Evolutionary conservation across 768 basidiomycete species (phyloP), one percentile per base, ranked within the genome.

Genomic region (Grammothele lineata): DNA sequence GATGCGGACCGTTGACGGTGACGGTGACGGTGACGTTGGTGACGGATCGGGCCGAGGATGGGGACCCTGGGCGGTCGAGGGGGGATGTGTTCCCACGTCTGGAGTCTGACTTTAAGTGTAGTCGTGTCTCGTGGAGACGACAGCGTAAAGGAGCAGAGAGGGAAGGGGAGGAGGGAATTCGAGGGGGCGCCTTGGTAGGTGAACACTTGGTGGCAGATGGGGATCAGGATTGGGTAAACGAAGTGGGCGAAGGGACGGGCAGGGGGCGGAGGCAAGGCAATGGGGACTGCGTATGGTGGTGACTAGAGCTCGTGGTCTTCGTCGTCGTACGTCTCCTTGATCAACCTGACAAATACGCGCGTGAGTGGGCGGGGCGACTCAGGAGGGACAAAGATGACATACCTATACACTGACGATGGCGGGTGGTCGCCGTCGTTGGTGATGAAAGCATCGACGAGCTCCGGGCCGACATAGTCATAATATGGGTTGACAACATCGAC

Each of bases 361-460:
- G 26, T 12, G 26, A 48, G 36, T 11, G 40, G 32, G 11, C 1
- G 10, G 24, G 14, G 17, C 17, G 15, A 26, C 27, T 33, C 9
- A 33, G 23, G 4, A 30, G 17, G 26, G 5, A 43, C 36, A 22
- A 21, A 18, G 21, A 35, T 37, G n/a, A 59, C 75, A 57, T 55
- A 80, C 85, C 92, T 75, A 62, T 93, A 92, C 57, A 97, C 86
- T 43, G 93, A 92, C 15, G 93, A 90, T 17, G 95, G 93, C 19
- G 94, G 91, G 63, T 97, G 94, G 64, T 96, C 95, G 18, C 95
- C 95, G 56, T 97, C 90, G 56, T 99, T 98, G 11, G 93, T 97
- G 58, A 99, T 89, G 65, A 90, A 95, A 11, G 91, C 87, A 61
- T 92, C 87, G 45, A 99, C 81, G 54, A 97, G 68, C 62, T 97